A percentile compares a stretch with the other conserved stretches of the same genome.
These are phyloP conservation scores for Amaranthus cruentus DNA, from an alignment of 148 eudicot genomes.

Conservation along the genomic window DNA sequence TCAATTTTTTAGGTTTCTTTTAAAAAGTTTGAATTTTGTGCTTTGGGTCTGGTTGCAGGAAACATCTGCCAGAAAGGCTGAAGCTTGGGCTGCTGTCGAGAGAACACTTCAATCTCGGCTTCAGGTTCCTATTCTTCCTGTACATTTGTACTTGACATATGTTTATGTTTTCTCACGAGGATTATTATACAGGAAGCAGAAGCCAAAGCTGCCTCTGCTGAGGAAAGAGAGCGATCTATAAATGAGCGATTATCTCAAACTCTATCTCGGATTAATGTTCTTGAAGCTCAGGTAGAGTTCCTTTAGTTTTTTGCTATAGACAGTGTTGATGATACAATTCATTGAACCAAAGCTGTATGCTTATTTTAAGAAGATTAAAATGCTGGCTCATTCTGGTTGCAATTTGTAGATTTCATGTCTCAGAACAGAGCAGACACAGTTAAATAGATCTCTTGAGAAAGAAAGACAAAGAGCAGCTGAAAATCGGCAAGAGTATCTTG, in stretches of 20 bases:
- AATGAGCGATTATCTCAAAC: slow-evolving; percentile 93
- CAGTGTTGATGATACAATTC: slow-evolving; percentile 6
- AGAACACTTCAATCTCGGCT: slow-evolving; percentile 79
- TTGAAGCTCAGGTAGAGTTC: slow-evolving; percentile 83
- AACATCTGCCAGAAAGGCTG: slow-evolving; percentile 71
- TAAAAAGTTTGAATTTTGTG: neutral
- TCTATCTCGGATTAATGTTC: slow-evolving; percentile 87
- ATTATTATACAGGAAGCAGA: slow-evolving; percentile 77
- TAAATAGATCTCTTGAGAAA: slow-evolving; percentile 82
- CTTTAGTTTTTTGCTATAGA: neutral
- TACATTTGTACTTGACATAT: neutral
- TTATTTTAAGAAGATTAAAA: neutral
- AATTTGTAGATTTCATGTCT: slow-evolving; percentile 81
- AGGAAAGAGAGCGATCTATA: slow-evolving; percentile 90
- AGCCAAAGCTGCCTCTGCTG: slow-evolving; percentile 83
- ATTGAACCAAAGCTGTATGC: neutral
- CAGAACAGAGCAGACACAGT: slow-evolving; percentile 91
- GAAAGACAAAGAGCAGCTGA: slow-evolving; percentile 99
- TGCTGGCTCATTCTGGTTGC: slow-evolving; percentile 24
- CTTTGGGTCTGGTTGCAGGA: slow-evolving; percentile 51
- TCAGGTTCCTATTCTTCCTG: slow-evolving; percentile 48
- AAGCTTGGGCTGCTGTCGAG: slow-evolving; percentile 96
- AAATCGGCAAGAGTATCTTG: slow-evolving; percentile 88
- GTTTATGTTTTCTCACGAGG: slow-evolving; percentile 3
- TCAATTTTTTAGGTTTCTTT: neutral